phyloP scores from a whole-genome alignment of 2,329 filamentous ascomycete species.

The Metarhizium anisopliae region DNA sequence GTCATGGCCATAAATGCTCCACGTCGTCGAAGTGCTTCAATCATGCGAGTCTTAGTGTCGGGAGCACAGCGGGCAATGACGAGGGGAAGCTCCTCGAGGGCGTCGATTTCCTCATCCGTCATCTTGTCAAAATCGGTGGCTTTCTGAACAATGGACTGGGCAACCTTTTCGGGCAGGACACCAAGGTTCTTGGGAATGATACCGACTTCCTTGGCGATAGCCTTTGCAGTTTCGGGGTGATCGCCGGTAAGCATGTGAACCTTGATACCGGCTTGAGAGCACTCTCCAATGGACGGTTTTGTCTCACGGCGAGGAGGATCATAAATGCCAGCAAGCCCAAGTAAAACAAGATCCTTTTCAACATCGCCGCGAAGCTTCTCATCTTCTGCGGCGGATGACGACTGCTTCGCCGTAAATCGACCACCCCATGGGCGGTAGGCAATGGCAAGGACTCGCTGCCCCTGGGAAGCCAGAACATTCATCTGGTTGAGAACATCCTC shows the following conservation, averaged over 20 bases:
- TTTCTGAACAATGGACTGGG: conserved; percentile 63
- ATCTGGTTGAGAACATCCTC: conserved; percentile 43
- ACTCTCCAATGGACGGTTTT: conserved; percentile 59
- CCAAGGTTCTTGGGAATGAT: conserved; percentile 60
- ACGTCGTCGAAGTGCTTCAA: conserved; percentile 74
- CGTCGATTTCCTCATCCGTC: conserved; percentile 66
- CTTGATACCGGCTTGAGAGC: conserved; percentile 63
- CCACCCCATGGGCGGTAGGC: conserved; percentile 54
- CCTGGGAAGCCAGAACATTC: conserved; percentile 53
- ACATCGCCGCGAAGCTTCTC: conserved; percentile 48
- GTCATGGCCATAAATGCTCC: conserved; percentile 77
- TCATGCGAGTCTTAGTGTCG: conserved; percentile 84
- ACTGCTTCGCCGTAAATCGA: conserved; percentile 30
- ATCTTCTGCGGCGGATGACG: conserved; percentile 27
- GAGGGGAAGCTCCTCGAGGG: conserved; percentile 63
- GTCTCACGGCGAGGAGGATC: conserved; percentile 80
- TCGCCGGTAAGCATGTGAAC: conserved; percentile 84
- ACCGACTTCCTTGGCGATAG: conserved; percentile 70
- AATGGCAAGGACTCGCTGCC: conserved; percentile 64
- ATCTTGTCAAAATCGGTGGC: conserved; percentile 73
- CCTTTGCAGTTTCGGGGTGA: conserved; percentile 67
- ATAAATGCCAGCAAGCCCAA: conserved; percentile 79
- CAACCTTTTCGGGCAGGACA: conserved; percentile 50
- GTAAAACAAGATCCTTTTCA: conserved; percentile 60
- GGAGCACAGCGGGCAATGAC: conserved; percentile 81